Percentiles rank a stretch among this genome's conserved stretches.
Evolutionary conservation across 192 early-diverging fungal species (phyloP).

Genomic region (Gonapodya prolifera): DNA sequence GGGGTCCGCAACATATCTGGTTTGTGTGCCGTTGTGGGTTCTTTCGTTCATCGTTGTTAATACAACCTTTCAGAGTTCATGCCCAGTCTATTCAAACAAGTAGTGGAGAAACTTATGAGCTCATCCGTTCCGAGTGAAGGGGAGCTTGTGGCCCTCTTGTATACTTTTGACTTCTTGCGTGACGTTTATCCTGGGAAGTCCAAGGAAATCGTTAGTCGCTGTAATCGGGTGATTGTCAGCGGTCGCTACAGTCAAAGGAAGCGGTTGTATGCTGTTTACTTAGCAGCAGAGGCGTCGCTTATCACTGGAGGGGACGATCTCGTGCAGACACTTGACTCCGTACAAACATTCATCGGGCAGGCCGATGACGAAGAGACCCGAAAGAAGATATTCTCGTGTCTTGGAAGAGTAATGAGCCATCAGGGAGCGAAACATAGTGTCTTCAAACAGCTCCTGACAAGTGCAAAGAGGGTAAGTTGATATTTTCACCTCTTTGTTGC

Average conservation of each 20-base stretch:
- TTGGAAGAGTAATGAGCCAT: constrained; percentile 23
- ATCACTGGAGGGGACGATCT: constrained; percentile 31
- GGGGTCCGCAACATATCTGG: constrained; percentile 34
- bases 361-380: constrained; percentile 18
- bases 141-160: constrained; percentile 37
- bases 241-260: constrained; percentile 24
- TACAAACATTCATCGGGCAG: constrained; percentile 27
- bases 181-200: constrained; percentile 31
- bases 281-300: constrained; percentile 27
- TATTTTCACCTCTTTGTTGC: neutral
- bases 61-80: constrained; percentile 35
- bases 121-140: constrained; percentile 27
- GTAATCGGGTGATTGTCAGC: constrained; percentile 28
- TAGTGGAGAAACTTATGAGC: constrained; percentile 23
- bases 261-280: constrained; percentile 21
- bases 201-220: constrained; percentile 24
- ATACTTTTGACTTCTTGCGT: constrained; percentile 25
- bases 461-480: constrained; percentile 24
- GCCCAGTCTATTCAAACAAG: constrained; percentile 31
- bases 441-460: constrained; percentile 29
- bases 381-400: constrained; percentile 25
- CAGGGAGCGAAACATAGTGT: constrained; percentile 29
- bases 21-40: constrained; percentile 11
- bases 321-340: constrained; percentile 25
- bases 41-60: neutral